Percentiles rank a stretch among this genome's conserved stretches.
Evolutionary conservation across 2,329 filamentous ascomycete species (phyloP).

Genomic region (Metarhizium robertsii): DNA sequence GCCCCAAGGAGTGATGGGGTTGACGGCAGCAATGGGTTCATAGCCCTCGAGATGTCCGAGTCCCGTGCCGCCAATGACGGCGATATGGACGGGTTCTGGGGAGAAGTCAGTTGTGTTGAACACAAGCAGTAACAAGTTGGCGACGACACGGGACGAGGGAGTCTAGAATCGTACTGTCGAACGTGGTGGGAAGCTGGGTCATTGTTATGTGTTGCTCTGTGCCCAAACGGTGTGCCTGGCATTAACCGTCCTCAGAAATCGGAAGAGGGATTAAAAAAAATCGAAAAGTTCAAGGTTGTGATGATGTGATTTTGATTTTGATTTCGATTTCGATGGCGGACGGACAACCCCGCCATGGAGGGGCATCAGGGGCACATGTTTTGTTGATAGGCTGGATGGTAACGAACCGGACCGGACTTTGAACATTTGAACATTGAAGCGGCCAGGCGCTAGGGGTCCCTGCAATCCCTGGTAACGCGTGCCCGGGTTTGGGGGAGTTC

Average conservation of each 20-base stretch:
- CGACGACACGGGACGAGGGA: neutral
- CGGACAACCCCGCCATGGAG: slow-evolving; percentile 4
- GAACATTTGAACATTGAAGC: neutral
- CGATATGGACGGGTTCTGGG: slow-evolving; percentile 65
- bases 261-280: neutral
- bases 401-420: neutral
- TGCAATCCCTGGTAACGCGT: no score
- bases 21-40: slow-evolving; percentile 70
- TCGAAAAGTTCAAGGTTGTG: neutral
- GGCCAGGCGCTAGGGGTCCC: no score
- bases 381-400: neutral
- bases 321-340: neutral
- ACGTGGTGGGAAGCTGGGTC: slow-evolving; percentile 46
- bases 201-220: slow-evolving; percentile 22
- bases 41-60: slow-evolving; percentile 82
- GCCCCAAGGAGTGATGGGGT: slow-evolving; percentile 81
- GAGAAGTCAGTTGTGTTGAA: neutral
- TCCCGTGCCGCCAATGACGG: slow-evolving; percentile 88
- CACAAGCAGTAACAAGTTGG: slow-evolving; percentile 1
- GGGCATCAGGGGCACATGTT: slow-evolving; percentile 1
- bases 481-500: no score
- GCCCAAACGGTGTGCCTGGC: neutral
- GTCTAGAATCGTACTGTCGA: slow-evolving; percentile 39
- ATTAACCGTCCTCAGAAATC: neutral
- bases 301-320: neutral